These are phyloP conservation scores for Pichia manshurica DNA, from an alignment of 805 yeast species.

Conservation along the genomic window DNA sequence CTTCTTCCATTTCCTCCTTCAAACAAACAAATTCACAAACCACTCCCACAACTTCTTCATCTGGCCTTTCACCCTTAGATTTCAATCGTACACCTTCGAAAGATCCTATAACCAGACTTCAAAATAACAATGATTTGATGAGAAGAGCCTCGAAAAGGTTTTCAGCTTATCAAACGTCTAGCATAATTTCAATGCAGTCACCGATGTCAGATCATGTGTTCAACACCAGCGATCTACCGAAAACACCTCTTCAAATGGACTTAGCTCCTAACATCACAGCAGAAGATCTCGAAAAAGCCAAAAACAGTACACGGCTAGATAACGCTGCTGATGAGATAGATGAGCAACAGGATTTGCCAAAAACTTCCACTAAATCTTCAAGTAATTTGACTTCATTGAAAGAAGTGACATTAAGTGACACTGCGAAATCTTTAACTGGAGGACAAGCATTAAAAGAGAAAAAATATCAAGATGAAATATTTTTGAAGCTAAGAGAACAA, in stretches of 20 bases:
- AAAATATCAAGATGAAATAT: constrained; percentile 27
- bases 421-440: constrained; percentile 5
- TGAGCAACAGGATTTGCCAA: background rate
- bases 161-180: constrained; percentile 72
- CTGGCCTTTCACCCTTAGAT: constrained; percentile 1
- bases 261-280: constrained; percentile 6
- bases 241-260: constrained; percentile 17
- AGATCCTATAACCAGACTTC: constrained; percentile 72
- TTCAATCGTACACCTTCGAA: constrained; percentile 14
- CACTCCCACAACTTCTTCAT: background rate
- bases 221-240: constrained; percentile 15
- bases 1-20: constrained; percentile 2
- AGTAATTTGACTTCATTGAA: background rate
- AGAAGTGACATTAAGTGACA: background rate
- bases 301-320: background rate
- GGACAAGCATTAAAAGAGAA: background rate
- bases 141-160: constrained; percentile 91
- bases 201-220: constrained; percentile 6
- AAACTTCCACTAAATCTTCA: background rate
- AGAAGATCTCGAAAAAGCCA: constrained; percentile 9
- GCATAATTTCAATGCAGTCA: constrained; percentile 26
- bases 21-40: background rate
- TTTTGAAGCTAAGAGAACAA: constrained; percentile 43
- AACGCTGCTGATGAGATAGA: background rate
- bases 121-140: constrained; percentile 75